phyloP scores from a whole-genome alignment of 2,329 filamentous ascomycete species.

The Epicoccum sorghinum region DNA sequence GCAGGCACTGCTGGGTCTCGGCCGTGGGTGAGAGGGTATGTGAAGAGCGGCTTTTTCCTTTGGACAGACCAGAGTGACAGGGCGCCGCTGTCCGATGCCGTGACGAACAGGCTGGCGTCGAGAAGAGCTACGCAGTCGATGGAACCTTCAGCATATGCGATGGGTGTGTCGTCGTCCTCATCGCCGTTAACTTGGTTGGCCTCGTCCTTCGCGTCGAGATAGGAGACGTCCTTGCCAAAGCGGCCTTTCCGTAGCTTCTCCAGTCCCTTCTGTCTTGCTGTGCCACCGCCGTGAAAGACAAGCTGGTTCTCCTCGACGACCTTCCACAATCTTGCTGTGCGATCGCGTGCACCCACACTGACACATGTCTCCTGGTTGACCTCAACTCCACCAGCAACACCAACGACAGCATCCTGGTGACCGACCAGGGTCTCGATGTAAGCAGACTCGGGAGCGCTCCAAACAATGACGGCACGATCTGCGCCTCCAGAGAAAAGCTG shows the following conservation, averaged over 20 bases:
- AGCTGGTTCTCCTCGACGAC: constrained; percentile 94
- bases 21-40: constrained; percentile 81
- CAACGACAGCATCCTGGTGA: constrained; percentile 88
- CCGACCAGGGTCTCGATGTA: constrained; percentile 97
- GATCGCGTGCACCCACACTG: constrained; percentile 87
- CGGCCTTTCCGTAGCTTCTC: constrained; percentile 45
- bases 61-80: constrained; percentile 86
- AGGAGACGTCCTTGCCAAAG: constrained; percentile 39
- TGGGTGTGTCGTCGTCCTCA: constrained; percentile 49
- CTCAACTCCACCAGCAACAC: constrained; percentile 65
- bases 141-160: constrained; percentile 72
- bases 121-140: constrained; percentile 93
- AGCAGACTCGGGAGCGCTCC: constrained; percentile 88
- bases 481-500: constrained; percentile 90
- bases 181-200: constrained; percentile 42
- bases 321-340: constrained; percentile 93
- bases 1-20: constrained; percentile 73
- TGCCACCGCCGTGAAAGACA: constrained; percentile 85
- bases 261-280: constrained; percentile 47
- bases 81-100: constrained; percentile 88
- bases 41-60: constrained; percentile 93
- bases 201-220: constrained; percentile 58
- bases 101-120: constrained; percentile 87
- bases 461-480: constrained; percentile 94
- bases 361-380: constrained; percentile 87